phyloP scores from a whole-genome alignment of 345 rosid genomes.

The Salix viminalis region DNA sequence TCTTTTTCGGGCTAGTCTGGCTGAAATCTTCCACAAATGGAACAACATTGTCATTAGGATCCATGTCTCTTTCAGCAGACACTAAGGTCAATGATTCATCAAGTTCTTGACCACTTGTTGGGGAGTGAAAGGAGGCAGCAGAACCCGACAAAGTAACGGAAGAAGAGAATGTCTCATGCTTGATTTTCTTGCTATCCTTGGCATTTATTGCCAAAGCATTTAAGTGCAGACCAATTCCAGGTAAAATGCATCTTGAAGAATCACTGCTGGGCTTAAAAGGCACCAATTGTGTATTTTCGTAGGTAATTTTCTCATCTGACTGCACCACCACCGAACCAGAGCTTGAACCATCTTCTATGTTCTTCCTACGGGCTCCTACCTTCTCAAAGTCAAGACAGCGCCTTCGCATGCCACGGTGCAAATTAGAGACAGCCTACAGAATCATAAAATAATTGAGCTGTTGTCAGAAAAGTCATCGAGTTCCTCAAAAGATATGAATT shows the following conservation, averaged over 20 bases:
- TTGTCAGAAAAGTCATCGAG: neutral
- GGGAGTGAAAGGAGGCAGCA: constrained; percentile 35
- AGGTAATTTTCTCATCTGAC: constrained; percentile 22
- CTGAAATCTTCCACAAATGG: constrained; percentile 46
- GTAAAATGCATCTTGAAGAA: constrained; percentile 55
- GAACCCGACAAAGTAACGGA: constrained; percentile 43
- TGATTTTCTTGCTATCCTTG: constrained; percentile 34
- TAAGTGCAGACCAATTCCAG: constrained; percentile 92
- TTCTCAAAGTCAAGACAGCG: constrained; percentile 92
- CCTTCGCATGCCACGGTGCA: constrained; percentile 82
- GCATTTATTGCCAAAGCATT: constrained; percentile 66
- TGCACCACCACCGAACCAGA: constrained; percentile 22
- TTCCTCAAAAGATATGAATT: neutral
- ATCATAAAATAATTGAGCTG: constrained; percentile 9
- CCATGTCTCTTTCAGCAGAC: constrained; percentile 35
- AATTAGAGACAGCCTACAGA: constrained; percentile 46
- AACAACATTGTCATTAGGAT: constrained; percentile 33
- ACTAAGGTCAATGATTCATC: constrained; percentile 38
- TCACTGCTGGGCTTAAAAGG: constrained; percentile 38
- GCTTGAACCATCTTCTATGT: constrained; percentile 30
- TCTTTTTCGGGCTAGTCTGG: constrained; percentile 75
- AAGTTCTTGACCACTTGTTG: constrained; percentile 34
- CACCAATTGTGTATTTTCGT: constrained; percentile 33
- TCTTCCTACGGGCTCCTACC: constrained; percentile 52
- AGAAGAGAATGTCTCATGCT: constrained; percentile 39